A percentile compares a stretch with the other conserved stretches of the same genome.
These are phyloP conservation scores for Fraxinus xanthoxyloides DNA, from an alignment of 305 asterid species.

Conservation along the genomic window DNA sequence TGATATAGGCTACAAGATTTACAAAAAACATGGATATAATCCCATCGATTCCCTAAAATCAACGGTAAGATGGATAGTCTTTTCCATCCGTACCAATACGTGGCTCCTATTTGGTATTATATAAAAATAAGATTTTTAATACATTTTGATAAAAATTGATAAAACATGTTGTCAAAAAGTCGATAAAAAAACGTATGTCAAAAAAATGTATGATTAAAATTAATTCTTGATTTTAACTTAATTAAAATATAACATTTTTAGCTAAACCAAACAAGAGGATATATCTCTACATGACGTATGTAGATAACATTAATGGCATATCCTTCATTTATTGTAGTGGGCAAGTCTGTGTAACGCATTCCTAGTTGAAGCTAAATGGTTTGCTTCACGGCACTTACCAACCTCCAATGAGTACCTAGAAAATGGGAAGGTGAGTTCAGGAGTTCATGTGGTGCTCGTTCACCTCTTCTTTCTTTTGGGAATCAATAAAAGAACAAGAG, in stretches of 20 bases:
- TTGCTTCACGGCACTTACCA: conserved; percentile 28
- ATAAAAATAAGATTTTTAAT: too few species aligned
- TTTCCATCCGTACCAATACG: background rate
- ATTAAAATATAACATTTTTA: too few species aligned
- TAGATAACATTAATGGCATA: background rate
- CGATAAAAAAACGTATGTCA: too few species aligned
- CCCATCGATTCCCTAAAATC: conserved; percentile 15
- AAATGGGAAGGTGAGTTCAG: conserved; percentile 52
- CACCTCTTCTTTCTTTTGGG: conserved; percentile 47
- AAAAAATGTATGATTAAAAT: too few species aligned
- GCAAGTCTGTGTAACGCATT: conserved; percentile 44
- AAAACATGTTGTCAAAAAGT: background rate
- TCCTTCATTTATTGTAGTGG: background rate
- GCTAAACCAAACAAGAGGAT: background rate
- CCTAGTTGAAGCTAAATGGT: conserved; percentile 54
- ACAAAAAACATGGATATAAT: conserved; percentile 25
- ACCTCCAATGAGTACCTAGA: conserved; percentile 37
- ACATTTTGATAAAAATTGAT: background rate
- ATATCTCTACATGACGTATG: background rate
- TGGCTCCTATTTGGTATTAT: background rate
- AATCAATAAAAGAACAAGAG: conserved; percentile 2
- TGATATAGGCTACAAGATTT: conserved; percentile 28
- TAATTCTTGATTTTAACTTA: too few species aligned
- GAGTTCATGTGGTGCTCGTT: conserved; percentile 32
- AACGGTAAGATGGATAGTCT: conserved; percentile 10